Base-by-base conservation (phyloP, 208 protist species). In the Vickermania ingenoplastis region DNA sequence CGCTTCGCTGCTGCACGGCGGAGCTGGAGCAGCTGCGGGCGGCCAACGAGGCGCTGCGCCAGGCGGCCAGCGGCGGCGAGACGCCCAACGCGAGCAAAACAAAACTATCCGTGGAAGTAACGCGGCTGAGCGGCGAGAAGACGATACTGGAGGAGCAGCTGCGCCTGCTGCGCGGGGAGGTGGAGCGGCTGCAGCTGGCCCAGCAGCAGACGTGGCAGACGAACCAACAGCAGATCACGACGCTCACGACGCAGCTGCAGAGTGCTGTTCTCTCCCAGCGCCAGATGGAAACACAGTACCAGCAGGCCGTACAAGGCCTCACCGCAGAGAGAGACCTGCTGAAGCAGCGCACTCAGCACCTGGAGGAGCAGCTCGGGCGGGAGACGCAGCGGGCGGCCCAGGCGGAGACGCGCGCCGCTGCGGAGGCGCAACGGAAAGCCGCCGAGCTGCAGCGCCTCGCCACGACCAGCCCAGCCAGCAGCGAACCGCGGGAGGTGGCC, bases 371-470 rank as follows among this genome's bases (percentile, higher is more conserved):
- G 24, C 28, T 55, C 11, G 22, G 53, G 11, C 13, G 17, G 0
- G 64, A 58, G 17, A n/a, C 14, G 13, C 21, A 3, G 3, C 25
- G 51, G 1, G 63, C 58, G 17, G 30, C 31, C 17, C 21, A 63
- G 11, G 22, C 56, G 22, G 41, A 21, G 31, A 60, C 69, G 7
- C 80, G 86, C 61, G 71, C 72, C 7, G 53, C 57, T 0, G 59
- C 55, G 7, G 31, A 89, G 25, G 27, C 62, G 25, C 64, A 83
- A 53, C 53, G 91, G 21, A 76, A 94, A 50, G 50, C 52, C 22
- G 81, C 91, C 56, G 53, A 80, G 24, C 67, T 74, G 13, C 63
- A 77, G n/a, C 80, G 81, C 54, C 55, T n/a, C 36, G 36, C 7
- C 11, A 7, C 7, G 36, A 7, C 7, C 11, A 7, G 17, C 36